These are phyloP conservation scores for Pythium coloratum DNA, from an alignment of 352 stramenopile genomes.

Conservation along the genomic window DNA sequence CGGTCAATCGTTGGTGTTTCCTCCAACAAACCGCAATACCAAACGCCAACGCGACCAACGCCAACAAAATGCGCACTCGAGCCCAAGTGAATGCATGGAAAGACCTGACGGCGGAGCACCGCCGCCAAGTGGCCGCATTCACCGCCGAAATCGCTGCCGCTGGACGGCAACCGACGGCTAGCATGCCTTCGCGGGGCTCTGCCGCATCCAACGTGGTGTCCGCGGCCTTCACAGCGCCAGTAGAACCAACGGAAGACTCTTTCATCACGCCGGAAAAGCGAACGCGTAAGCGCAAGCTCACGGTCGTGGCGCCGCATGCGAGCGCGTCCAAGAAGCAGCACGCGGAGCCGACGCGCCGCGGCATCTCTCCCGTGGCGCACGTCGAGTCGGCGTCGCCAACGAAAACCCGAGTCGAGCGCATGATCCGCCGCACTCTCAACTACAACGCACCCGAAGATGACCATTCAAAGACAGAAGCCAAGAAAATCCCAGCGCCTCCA, in stretches of 20 bases:
- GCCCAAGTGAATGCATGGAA: slow-evolving; percentile 21
- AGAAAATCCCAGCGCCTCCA: background rate
- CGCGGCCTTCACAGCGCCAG: background rate
- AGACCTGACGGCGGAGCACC: slow-evolving; percentile 16
- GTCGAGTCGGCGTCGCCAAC: background rate
- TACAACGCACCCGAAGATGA: slow-evolving; percentile 8
- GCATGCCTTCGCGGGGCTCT: background rate
- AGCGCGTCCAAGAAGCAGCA: background rate
- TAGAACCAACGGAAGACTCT: background rate
- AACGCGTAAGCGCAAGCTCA: slow-evolving; percentile 21
- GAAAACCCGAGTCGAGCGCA: background rate
- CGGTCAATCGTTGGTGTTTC: background rate
- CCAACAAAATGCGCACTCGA: slow-evolving; percentile 22
- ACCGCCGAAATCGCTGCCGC: slow-evolving; percentile 23
- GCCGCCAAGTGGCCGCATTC: slow-evolving; percentile 14
- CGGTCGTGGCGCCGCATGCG: background rate
- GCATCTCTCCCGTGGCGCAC: slow-evolving; percentile 19
- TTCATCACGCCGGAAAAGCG: slow-evolving; percentile 17
- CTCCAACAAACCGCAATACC: background rate
- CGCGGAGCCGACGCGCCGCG: background rate
- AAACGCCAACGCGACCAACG: slow-evolving; percentile 3
- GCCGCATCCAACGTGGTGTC: slow-evolving; percentile 8
- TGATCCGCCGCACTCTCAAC: slow-evolving; percentile 26
- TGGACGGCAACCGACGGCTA: background rate
- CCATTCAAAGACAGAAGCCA: background rate